These are phyloP conservation scores for Celoporthe dispersa DNA, from an alignment of 2,329 filamentous ascomycete genomes.

Conservation along the genomic window DNA sequence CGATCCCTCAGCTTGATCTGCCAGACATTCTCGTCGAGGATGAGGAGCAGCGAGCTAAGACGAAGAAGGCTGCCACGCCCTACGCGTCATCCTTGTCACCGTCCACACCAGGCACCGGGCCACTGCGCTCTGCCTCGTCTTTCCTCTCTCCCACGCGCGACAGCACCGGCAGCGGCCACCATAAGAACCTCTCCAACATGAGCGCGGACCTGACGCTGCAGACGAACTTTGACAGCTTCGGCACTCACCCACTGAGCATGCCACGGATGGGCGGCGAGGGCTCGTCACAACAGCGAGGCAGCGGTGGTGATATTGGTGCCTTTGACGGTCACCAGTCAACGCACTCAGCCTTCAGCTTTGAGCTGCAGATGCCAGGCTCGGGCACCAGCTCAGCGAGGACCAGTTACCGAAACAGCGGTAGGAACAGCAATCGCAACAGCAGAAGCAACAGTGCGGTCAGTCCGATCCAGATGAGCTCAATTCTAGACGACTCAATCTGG, in stretches of 20 bases:
- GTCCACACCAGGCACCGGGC: conserved; percentile 32
- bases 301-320: conserved; percentile 33
- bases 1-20: conserved; percentile 77
- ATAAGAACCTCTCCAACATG: conserved; percentile 49
- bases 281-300: conserved; percentile 38
- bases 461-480: conserved; percentile 77
- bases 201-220: conserved; percentile 49
- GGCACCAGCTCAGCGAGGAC: conserved; percentile 31
- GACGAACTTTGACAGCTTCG: conserved; percentile 37
- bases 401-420: conserved; percentile 55
- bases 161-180: conserved; percentile 39
- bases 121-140: conserved; percentile 32
- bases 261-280: conserved; percentile 48
- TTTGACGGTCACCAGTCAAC: conserved; percentile 45
- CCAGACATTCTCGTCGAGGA: conserved; percentile 92
- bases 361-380: conserved; percentile 53
- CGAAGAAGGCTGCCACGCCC: conserved; percentile 20
- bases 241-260: conserved; percentile 56
- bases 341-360: conserved; percentile 62
- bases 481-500: conserved; percentile 90
- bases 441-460: conserved; percentile 72
- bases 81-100: conserved; percentile 26
- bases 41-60: conserved; percentile 55
- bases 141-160: conserved; percentile 43
- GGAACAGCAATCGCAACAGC: conserved; percentile 56